These are phyloP conservation scores for Bruguiera gymnorhiza DNA, from an alignment of 345 rosid species.

Conservation along the genomic window DNA sequence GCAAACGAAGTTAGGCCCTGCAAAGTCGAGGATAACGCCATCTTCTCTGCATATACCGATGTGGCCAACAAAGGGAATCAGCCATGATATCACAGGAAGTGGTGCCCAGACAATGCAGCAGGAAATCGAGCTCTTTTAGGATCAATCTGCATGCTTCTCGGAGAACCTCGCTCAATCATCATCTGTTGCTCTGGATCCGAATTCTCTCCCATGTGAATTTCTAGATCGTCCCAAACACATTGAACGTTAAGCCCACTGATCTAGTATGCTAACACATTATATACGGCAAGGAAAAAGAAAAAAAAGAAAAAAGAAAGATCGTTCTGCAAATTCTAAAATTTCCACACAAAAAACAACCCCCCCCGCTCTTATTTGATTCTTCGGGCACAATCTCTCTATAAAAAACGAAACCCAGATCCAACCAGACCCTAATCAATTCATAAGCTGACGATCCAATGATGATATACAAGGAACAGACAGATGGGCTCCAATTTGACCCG, in stretches of 20 bases:
- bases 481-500: too few species aligned
- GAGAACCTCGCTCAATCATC: conserved; percentile 40
- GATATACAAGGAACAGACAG: too few species aligned
- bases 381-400: too few species aligned
- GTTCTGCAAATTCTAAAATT: too few species aligned
- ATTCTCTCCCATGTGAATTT: conserved; percentile 37
- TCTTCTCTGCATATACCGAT: conserved; percentile 88
- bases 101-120: conserved; percentile 93
- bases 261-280: too few species aligned
- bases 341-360: too few species aligned
- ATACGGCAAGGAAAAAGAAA: too few species aligned
- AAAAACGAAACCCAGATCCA: too few species aligned
- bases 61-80: conserved; percentile 87
- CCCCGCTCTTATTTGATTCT: too few species aligned
- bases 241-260: not conserved
- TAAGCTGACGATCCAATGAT: too few species aligned
- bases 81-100: conserved; percentile 85
- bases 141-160: conserved; percentile 49
- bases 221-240: conserved; percentile 12
- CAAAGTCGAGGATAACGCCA: conserved; percentile 86
- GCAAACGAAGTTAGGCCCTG: conserved; percentile 89
- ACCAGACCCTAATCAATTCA: too few species aligned
- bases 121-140: conserved; percentile 72
- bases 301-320: too few species aligned
- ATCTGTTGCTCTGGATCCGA: conserved; percentile 40